phyloP scores from a whole-genome alignment of 352 stramenopile species.

The Blastocystis sp. region DNA sequence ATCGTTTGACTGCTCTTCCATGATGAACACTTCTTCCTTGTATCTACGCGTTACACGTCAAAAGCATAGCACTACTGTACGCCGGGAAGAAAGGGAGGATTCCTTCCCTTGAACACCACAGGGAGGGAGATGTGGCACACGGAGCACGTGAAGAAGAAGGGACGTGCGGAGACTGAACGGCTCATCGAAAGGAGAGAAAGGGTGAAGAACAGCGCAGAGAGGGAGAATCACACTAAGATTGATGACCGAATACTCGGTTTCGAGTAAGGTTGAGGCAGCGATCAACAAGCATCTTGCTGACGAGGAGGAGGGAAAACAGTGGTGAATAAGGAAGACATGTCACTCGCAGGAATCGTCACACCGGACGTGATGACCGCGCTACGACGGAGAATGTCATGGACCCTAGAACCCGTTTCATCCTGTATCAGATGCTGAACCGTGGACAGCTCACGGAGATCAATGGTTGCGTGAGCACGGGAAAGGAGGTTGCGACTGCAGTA shows the following conservation, averaged over 20 bases:
- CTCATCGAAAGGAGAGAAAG: not conserved
- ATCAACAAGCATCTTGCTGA: slow-evolving; percentile 57
- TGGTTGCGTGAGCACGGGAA: slow-evolving; percentile 96
- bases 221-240: not conserved
- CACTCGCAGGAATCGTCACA: slow-evolving; percentile 81
- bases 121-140: slow-evolving; percentile 39
- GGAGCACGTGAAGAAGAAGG: slow-evolving; percentile 14
- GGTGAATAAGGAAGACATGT: not conserved
- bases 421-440: slow-evolving; percentile 97
- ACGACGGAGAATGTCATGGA: slow-evolving; percentile 97
- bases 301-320: slow-evolving; percentile 58
- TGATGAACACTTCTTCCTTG: slow-evolving; percentile 40
- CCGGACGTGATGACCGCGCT: slow-evolving; percentile 92
- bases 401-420: slow-evolving; percentile 95
- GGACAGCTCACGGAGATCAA: slow-evolving; percentile 94
- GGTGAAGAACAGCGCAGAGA: not conserved
- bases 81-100: slow-evolving; percentile 34
- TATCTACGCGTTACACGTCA: not conserved
- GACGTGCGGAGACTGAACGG: not conserved
- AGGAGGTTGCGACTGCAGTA: slow-evolving; percentile 81
- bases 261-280: slow-evolving; percentile 30
- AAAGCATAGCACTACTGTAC: not conserved
- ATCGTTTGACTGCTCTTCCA: slow-evolving; percentile 44
- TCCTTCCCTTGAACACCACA: slow-evolving; percentile 19
- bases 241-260: slow-evolving; percentile 43